Evolutionary conservation across 108 stramenopile genomes (phyloP), one percentile per base, ranked within the genome.

Genomic region (Skeletonema grethae): DNA sequence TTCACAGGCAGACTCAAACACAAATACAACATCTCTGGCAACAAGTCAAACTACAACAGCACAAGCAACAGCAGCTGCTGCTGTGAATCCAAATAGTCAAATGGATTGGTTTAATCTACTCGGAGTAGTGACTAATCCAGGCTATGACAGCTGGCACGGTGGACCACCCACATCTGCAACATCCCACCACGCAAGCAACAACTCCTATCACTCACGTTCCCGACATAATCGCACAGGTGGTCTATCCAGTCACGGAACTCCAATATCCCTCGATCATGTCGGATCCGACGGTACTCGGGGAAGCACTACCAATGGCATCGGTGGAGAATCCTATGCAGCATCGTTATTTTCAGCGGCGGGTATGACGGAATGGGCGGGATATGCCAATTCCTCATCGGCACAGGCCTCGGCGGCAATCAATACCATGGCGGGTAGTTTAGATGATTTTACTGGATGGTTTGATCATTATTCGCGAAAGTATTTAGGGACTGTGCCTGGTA

Each of bases 81-180:
- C 45, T 30, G 22, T 38, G 18, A 41, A 67, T 34, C 73, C 75
- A 50, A 80, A 82, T 41, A 80, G 79, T 64, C 77, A 82, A 45
- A 67, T 95, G 72, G 89, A 95, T 67, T 87, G 88, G 41, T 95
- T 95, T 74, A 95, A 95, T 75, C 77, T 95, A 28, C 82, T 95
- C 39, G 82, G 85, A 9, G 90, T 92, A 11, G 89, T 92, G 2
- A 87, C 90, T 24, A 91, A 91, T 79, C 93, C 90, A 55, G 76
- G 86, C 16, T 69, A 66, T 64, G 81, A 81, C 5, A 56, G 50
- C 29, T 38, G 57, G 13, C 66, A 56, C 56, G n/a, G 18, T 30
- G 28, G 63, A 53, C 50, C 65, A 22, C 29, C 32, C 0, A 63
- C 69, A 25, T n/a, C 36, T 11, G 28, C 50, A 28, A 48, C 59